These are phyloP conservation scores for Agastache rugosa DNA, from an alignment of 257 asterid species.

Conservation along the genomic window DNA sequence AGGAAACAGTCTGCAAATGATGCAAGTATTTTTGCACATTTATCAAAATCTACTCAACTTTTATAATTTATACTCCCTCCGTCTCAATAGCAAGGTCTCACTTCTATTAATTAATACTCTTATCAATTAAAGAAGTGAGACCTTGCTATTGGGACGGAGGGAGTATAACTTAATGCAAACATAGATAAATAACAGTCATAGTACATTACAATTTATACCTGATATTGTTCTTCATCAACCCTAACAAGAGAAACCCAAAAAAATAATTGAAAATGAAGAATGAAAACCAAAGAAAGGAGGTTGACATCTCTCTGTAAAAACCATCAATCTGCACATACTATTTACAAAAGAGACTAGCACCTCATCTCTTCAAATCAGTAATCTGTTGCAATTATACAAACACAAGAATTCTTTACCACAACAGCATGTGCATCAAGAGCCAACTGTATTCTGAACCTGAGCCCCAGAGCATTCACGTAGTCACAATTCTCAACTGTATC, in stretches of 20 bases:
- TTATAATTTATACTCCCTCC: no score
- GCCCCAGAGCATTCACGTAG: background rate
- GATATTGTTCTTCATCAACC: background rate
- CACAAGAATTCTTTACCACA: background rate
- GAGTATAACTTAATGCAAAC: no score
- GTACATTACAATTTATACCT: background rate
- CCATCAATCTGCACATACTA: constrained; percentile 4
- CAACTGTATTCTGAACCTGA: background rate
- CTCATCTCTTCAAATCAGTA: background rate
- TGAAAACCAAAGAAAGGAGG: background rate
- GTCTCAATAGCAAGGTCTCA: no score
- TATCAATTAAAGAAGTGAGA: no score
- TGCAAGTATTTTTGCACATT: background rate
- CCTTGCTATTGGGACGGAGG: no score
- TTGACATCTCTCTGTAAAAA: background rate
- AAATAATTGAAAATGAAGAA: background rate
- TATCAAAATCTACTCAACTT: background rate
- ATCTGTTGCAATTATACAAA: constrained; percentile 6
- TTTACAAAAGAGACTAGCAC: background rate
- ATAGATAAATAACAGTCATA: background rate
- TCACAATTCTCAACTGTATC: constrained; percentile 6
- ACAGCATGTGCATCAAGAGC: background rate
- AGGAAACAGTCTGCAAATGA: background rate
- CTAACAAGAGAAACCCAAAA: background rate
- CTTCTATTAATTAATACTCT: no score